Percentiles rank a stretch among this genome's conserved stretches.
Conservation (phyloP, 2,329 filamentous ascomycete genomes). For the Penicillium griseofulvum region DNA sequence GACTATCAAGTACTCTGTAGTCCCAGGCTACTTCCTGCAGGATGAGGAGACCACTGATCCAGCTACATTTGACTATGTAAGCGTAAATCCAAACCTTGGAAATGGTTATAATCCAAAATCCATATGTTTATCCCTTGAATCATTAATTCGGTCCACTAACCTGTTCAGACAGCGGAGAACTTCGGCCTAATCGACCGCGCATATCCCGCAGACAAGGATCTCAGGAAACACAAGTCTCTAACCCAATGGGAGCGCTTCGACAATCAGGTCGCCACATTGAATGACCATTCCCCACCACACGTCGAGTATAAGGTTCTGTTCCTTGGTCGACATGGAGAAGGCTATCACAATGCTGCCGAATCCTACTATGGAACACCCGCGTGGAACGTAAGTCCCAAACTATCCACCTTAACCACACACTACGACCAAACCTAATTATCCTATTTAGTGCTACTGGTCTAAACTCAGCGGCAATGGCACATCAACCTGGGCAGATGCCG, state of each 20-base stretch:
- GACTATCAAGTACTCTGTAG: conserved; percentile 39
- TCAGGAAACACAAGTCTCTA: conserved; percentile 26
- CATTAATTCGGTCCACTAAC: background rate
- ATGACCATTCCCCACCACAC: conserved; percentile 38
- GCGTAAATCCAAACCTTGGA: background rate
- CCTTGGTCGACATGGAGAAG: conserved; percentile 60
- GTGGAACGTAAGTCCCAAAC: conserved; percentile 53
- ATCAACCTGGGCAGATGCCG: conserved; percentile 56
- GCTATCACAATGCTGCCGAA: conserved; percentile 60
- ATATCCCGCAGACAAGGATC: conserved; percentile 41
- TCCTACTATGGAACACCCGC: conserved; percentile 56
- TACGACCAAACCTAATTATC: background rate
- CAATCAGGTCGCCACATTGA: conserved; percentile 49
- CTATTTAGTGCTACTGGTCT: conserved; percentile 54
- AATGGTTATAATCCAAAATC: background rate
- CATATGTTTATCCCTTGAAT: background rate
- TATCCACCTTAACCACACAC: background rate
- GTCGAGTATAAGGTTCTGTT: conserved; percentile 57
- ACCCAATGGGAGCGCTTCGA: conserved; percentile 60
- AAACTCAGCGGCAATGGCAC: conserved; percentile 56
- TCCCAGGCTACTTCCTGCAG: conserved; percentile 51
- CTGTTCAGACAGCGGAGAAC: conserved; percentile 36
- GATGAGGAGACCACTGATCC: conserved; percentile 48
- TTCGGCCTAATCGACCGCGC: conserved; percentile 51
- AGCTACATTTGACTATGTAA: conserved; percentile 48